Evolutionary conservation across 164 flowering plant species (phyloP).

Genomic region (Buxus sempervirens): DNA sequence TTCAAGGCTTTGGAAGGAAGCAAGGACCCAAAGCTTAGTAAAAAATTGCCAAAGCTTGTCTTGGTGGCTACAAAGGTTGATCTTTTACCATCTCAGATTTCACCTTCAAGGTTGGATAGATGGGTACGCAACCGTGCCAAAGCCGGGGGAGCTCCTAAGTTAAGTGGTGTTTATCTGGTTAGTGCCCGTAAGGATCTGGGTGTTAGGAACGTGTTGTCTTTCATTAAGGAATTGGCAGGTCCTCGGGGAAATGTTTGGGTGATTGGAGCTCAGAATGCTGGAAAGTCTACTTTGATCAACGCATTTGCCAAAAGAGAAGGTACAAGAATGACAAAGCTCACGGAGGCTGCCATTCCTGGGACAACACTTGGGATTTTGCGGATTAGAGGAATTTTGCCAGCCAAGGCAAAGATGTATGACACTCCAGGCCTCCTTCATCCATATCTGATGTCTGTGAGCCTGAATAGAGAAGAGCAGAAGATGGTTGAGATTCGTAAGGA

Average conservation of each 20-base stretch:
- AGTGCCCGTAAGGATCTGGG: conserved; percentile 89
- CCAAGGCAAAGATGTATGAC: conserved; percentile 92
- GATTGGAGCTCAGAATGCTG: conserved; percentile 95
- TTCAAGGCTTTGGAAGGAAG: conserved; percentile 62
- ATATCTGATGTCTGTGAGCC: conserved; percentile 73
- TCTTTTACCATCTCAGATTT: conserved; percentile 82
- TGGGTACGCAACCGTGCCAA: conserved; percentile 93
- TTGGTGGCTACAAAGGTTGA: conserved; percentile 95
- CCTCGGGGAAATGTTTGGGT: conserved; percentile 99
- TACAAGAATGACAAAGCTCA: conserved; percentile 62
- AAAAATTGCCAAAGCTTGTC: conserved; percentile 74
- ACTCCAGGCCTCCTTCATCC: conserved; percentile 98
- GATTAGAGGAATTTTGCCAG: conserved; percentile 82
- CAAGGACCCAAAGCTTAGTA: conserved; percentile 38
- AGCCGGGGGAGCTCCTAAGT: conserved; percentile 82
- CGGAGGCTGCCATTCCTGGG: conserved; percentile 96
- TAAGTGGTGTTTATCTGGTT: conserved; percentile 81
- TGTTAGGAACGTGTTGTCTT: conserved; percentile 70
- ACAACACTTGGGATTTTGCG: conserved; percentile 95
- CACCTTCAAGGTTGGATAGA: conserved; percentile 82
- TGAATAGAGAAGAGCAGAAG: conserved; percentile 89
- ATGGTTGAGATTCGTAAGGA: conserved; percentile 90
- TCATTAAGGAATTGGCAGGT: conserved; percentile 81
- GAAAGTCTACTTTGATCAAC: conserved; percentile 90
- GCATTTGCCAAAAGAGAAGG: conserved; percentile 79